Evolutionary conservation across 1,284 basidiomycete species (phyloP), one percentile per base, ranked within the genome.

Genomic region (Tilletia caries): DNA sequence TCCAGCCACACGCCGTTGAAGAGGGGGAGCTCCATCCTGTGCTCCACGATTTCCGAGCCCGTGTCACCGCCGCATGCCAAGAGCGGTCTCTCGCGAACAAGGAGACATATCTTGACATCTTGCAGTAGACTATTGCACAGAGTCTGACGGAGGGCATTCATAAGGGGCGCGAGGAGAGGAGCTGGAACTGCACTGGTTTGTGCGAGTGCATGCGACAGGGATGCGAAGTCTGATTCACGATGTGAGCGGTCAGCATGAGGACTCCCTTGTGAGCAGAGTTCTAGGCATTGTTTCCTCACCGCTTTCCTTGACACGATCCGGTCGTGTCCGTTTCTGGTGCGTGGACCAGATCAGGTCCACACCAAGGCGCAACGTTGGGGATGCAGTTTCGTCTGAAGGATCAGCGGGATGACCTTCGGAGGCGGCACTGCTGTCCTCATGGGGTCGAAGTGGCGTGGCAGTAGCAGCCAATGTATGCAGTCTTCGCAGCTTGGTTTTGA

Each of bases 1-100:
- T 62, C 58, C 20, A 62, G 29, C 29, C 27, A 62, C 2, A 33
- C 58, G 32, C 58, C 58, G 33, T 62, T 62, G 58, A 62, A 62
- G 58, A 33, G 8, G 5, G 58, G 58, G 0, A 62, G 27, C 13
- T 20, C 29, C 18, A 37, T 3, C 27, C 1, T 20, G 32, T 20
- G 27, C 6, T 62, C 29, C 29, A 34, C 27, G 3, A 13, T 5
- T 2, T 32, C 32, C 29, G 52, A 23, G 23, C 52, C 52, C 4
- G 3, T 5, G 1, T 50, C 20, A 2, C 20, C 8, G 1, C 32
- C 32, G 33, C 18, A 15, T 5, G 52, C 23, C 13, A 62, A 62
- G 32, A 62, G 34, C 13, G 29, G 29, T 18, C 29, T 13, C 32
- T 62, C 58, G 58, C 15, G 58, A 10, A 34, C 58, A 29, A 33